Evolutionary conservation across 179 eudicot species (phyloP).

Genomic region (Patellifolia procumbens): DNA sequence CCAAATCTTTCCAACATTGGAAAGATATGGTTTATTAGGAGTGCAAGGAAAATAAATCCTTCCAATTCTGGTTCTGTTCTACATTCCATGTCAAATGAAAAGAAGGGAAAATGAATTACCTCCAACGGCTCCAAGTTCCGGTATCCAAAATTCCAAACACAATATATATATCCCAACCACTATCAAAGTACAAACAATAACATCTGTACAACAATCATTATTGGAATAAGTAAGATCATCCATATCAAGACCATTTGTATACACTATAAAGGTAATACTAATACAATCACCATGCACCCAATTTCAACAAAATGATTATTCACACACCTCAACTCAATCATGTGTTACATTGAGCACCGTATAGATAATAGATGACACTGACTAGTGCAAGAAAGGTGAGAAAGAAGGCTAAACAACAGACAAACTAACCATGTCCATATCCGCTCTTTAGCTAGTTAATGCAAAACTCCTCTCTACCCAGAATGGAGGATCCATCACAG

Average conservation of each 20-base stretch:
- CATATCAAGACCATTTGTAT: neutral
- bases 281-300: slow-evolving; percentile 1
- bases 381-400: neutral
- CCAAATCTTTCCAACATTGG: no score
- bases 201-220: neutral
- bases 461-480: slow-evolving; percentile 76
- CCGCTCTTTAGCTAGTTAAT: slow-evolving; percentile 33
- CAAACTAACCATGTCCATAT: slow-evolving; percentile 7
- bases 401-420: slow-evolving; percentile 2
- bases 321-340: neutral
- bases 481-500: slow-evolving; percentile 77
- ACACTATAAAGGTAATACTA: neutral
- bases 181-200: neutral
- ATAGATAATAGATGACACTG: neutral
- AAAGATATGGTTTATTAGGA: no score
- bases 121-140: no score
- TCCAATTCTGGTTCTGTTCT: no score
- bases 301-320: neutral
- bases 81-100: no score
- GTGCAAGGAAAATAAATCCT: no score
- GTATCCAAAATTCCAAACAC: no score
- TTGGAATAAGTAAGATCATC: neutral
- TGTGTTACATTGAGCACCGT: neutral
- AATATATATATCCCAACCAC: neutral
- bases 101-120: no score